Conservation (phyloP, 2,329 filamentous ascomycete genomes). For the Neonectria hederae region DNA sequence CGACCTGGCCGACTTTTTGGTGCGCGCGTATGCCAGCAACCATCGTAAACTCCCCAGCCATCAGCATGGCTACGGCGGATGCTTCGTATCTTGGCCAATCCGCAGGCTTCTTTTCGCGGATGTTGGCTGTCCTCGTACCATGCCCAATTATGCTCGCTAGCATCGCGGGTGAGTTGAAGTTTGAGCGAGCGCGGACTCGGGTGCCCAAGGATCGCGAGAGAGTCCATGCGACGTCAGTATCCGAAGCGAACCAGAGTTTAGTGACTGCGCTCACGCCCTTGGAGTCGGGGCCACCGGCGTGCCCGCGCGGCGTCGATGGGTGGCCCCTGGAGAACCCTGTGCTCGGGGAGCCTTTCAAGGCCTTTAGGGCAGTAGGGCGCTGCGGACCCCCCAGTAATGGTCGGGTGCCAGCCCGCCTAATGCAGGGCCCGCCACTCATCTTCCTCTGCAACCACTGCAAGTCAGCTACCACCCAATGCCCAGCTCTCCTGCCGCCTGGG, state of each 20-base stretch:
- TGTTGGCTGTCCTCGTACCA: conserved; percentile 3
- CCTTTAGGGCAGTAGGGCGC: not conserved
- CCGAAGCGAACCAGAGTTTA: not conserved
- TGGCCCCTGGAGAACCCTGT: conserved; percentile 7
- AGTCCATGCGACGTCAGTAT: conserved; percentile 7
- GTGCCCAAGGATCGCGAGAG: not conserved
- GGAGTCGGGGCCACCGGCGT: conserved; percentile 28
- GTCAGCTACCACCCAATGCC: not conserved
- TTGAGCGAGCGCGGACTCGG: not conserved
- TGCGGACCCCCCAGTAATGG: not conserved
- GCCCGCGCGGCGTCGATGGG: conserved; percentile 16
- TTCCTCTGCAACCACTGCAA: conserved; percentile 6
- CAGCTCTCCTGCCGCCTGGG: not conserved
- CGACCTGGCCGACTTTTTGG: conserved; percentile 3
- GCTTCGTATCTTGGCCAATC: conserved; percentile 12
- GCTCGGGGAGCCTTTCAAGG: conserved; percentile 14
- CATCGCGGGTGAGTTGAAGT: conserved; percentile 1
- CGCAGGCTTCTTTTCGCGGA: conserved; percentile 6
- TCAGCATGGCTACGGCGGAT: no score
- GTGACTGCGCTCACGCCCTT: conserved; percentile 10
- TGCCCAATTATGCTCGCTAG: conserved; percentile 3
- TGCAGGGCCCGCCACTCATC: conserved; percentile 3
- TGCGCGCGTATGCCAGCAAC: conserved; percentile 17
- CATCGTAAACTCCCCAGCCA: conserved; percentile 1
- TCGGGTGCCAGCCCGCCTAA: conserved; percentile 7